phyloP scores from a whole-genome alignment of 306 rosid genomes.

The Rubus idaeus region DNA sequence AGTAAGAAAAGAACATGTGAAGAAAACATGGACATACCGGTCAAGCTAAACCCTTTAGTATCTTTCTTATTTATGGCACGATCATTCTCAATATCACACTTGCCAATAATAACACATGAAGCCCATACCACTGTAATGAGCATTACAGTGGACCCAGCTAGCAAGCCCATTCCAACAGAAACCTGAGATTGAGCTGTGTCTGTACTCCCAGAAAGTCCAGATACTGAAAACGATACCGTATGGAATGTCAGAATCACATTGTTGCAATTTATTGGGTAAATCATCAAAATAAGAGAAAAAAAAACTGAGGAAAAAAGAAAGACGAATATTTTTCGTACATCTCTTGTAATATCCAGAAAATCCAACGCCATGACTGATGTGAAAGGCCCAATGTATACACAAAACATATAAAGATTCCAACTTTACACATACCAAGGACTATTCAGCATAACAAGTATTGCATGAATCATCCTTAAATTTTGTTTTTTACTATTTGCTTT shows the following conservation, averaged over 20 bases:
- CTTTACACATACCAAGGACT: not conserved
- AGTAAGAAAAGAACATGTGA: not conserved
- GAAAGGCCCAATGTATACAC: too few species aligned
- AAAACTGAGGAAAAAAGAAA: not conserved
- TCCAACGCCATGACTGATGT: not conserved
- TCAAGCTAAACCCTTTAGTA: conserved; percentile 47
- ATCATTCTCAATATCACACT: conserved; percentile 44
- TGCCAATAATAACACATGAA: conserved; percentile 62
- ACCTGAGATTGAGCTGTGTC: conserved; percentile 68
- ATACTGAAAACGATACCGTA: conserved; percentile 40
- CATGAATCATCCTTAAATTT: not conserved
- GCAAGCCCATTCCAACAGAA: conserved; percentile 71
- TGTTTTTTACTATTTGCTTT: not conserved
- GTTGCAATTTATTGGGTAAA: not conserved
- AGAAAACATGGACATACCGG: conserved; percentile 29
- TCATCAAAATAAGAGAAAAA: too few species aligned
- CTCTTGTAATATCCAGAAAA: not conserved
- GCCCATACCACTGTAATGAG: conserved; percentile 69
- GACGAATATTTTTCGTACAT: not conserved
- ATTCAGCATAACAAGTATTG: too few species aligned
- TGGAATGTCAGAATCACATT: not conserved
- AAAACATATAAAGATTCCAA: not conserved
- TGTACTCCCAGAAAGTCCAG: conserved; percentile 59
- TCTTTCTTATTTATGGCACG: conserved; percentile 32
- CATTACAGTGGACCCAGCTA: conserved; percentile 79